phyloP scores from a whole-genome alignment of 2,329 filamentous ascomycete genomes.

The Fusarium sp. region DNA sequence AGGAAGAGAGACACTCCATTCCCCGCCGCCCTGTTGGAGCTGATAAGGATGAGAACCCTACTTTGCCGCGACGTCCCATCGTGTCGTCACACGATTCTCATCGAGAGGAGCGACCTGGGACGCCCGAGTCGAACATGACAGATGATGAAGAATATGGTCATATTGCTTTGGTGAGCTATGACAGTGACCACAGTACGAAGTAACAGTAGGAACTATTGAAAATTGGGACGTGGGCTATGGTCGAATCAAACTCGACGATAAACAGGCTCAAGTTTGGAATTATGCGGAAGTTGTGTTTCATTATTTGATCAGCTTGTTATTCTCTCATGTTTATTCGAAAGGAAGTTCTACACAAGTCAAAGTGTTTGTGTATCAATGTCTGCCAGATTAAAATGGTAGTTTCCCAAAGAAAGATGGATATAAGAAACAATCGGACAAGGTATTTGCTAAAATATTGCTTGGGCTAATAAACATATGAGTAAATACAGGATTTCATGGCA shows the following conservation, averaged over 20 bases:
- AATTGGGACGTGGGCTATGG: neutral
- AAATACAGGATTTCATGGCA: slow-evolving; percentile 38
- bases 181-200: slow-evolving; percentile 40
- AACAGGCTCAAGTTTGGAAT: neutral
- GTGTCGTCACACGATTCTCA: slow-evolving; percentile 17
- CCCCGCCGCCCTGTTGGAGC: slow-evolving; percentile 30
- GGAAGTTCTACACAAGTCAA: neutral
- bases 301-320: neutral
- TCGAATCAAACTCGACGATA: neutral
- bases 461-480: slow-evolving; percentile 32
- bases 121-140: slow-evolving; percentile 45
- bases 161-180: slow-evolving; percentile 57
- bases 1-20: slow-evolving; percentile 23
- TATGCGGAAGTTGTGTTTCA: no score
- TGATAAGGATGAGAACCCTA: slow-evolving; percentile 23
- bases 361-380: neutral
- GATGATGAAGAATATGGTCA: slow-evolving; percentile 54
- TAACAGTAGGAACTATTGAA: neutral
- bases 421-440: slow-evolving; percentile 9
- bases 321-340: neutral
- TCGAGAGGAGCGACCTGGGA: slow-evolving; percentile 40
- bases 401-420: slow-evolving; percentile 10
- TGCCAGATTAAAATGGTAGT: neutral
- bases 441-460: slow-evolving; percentile 15
- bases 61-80: slow-evolving; percentile 37